Evolutionary conservation across 2,329 filamentous ascomycete genomes (phyloP).

Genomic region (Fusarium tanahbumbuense): DNA sequence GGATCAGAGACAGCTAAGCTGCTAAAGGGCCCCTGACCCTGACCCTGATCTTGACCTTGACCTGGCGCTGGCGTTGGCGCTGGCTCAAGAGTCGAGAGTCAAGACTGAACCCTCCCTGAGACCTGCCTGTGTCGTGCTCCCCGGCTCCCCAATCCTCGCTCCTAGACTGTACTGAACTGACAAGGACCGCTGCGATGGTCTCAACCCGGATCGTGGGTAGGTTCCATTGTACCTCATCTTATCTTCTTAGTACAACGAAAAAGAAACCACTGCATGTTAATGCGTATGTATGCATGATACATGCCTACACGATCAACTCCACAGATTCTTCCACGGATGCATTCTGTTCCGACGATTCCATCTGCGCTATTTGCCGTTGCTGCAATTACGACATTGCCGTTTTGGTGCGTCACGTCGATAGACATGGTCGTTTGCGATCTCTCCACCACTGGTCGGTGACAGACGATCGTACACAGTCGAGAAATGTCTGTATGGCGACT

Average conservation of each 20-base stretch:
- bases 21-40: not conserved
- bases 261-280: not conserved
- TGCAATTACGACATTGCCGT: slow-evolving; percentile 7
- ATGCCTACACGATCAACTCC: not conserved
- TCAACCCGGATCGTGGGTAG: slow-evolving; percentile 32
- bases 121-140: not conserved
- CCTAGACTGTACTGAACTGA: not conserved
- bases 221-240: slow-evolving; percentile 40
- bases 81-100: not conserved
- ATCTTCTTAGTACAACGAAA: slow-evolving; percentile 24
- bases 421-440: slow-evolving; percentile 1
- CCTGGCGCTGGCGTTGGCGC: not conserved
- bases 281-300: not conserved
- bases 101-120: slow-evolving; percentile 7
- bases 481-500: not conserved
- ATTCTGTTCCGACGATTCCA: slow-evolving; percentile 33
- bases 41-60: not conserved
- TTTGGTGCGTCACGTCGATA: slow-evolving; percentile 21
- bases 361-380: slow-evolving; percentile 4
- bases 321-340: not conserved
- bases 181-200: slow-evolving; percentile 26
- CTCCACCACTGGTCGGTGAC: slow-evolving; percentile 2
- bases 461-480: not conserved
- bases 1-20: not conserved
- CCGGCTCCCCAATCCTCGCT: slow-evolving; percentile 7